phyloP scores from a whole-genome alignment of 148 eudicot genomes.

The Pouteria glomerata region DNA sequence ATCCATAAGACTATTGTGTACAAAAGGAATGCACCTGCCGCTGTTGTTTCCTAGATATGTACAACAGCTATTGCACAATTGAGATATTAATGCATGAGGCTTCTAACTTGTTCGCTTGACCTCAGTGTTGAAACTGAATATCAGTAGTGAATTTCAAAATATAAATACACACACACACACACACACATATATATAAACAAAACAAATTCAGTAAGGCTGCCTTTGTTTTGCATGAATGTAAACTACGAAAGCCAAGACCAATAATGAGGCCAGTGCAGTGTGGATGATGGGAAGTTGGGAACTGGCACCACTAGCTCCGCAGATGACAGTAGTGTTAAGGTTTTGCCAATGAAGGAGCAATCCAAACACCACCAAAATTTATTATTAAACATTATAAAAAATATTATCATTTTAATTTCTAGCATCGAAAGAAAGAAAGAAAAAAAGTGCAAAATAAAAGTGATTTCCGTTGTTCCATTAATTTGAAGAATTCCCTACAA shows the following conservation, averaged over 20 bases:
- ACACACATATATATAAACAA: background rate
- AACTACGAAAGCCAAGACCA: background rate
- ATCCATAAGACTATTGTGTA: background rate
- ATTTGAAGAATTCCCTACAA: background rate
- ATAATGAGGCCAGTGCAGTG: background rate
- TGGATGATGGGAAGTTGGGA: background rate
- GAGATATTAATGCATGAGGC: background rate
- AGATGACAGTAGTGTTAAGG: background rate
- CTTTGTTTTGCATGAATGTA: background rate
- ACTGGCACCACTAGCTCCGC: background rate
- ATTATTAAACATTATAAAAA: background rate
- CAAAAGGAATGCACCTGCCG: background rate
- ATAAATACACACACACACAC: no score
- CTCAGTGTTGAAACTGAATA: background rate
- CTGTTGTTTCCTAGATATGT: background rate
- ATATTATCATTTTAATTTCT: background rate
- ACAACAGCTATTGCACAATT: background rate
- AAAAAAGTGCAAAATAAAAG: background rate
- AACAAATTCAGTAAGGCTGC: background rate
- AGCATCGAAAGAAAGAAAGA: background rate
- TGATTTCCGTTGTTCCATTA: background rate
- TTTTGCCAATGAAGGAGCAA: background rate
- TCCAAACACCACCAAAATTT: background rate
- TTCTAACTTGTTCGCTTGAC: background rate
- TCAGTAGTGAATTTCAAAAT: background rate